Base-by-base conservation (phyloP, 768 basidiomycete genomes). In the Pulveroboletus ravenelii region DNA sequence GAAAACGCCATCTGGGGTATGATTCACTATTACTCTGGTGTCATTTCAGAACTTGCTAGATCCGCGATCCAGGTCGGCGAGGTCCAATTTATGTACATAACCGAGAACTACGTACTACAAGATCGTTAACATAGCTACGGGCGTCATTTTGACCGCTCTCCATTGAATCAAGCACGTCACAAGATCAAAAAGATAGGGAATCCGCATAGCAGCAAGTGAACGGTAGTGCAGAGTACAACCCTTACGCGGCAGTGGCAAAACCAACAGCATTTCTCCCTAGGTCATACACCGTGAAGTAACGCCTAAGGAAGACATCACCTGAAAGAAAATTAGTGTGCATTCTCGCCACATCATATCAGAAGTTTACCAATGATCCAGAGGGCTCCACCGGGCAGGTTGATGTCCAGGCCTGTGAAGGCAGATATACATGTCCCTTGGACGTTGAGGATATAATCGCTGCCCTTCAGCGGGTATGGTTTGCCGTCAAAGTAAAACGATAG, bases 391-490 rank as follows among this genome's bases (percentile, higher is more conserved):
- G 88, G 88, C 38, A 89, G 63, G 60, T 90, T 88, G 72, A 96
- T 85, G 65, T 97, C 93, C 71, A 97, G 70, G 20, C 89, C 90
- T 40, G 83, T 89, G 78, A 99, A 99, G 15, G 94, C 74, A 17
- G 90, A 93, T 55, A 99, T 89, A 69, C 96, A 99, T 14, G 91
- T 90, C 23, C 90, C 92, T 66, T 88, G 86, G 13, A 95, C 79
- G 54, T 98, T 77, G 44, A 99, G 78, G 60, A 97, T 76, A 71
- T 99, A 98, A 67, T 98, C 95, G 4, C 74, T 77, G 31, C 85
- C 88, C 69, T 84, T 81, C 62, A 99, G 72, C 2, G 84, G 72
- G 72, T 89, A 97, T 2, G 80, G 69, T 66, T 86, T 82, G 66
- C 89, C 91, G 53, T 76, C 78, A 58, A 99, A 93, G 70, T 74